These are phyloP conservation scores for Triticum monococcum DNA, from an alignment of 176 grass and related monocot species.

Conservation along the genomic window DNA sequence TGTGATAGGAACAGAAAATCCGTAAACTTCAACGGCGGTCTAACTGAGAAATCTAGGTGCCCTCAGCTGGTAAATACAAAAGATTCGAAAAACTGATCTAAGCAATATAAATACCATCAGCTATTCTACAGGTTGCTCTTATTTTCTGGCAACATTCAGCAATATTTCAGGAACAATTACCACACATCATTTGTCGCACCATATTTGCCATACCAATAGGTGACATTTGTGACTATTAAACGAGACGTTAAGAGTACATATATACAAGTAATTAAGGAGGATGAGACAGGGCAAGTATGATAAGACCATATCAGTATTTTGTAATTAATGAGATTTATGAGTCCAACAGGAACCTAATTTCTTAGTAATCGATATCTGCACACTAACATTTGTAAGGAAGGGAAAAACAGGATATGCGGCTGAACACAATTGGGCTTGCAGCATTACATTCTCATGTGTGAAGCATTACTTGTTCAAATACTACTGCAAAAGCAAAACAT, in stretches of 20 bases:
- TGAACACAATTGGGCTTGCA: background rate
- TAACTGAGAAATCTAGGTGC: background rate
- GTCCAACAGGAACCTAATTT: background rate
- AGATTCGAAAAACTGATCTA: background rate
- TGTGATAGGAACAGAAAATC: conserved; percentile 31
- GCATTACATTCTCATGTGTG: background rate
- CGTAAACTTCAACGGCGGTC: background rate
- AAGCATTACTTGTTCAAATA: background rate
- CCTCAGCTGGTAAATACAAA: background rate
- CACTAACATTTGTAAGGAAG: background rate
- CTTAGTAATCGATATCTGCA: background rate
- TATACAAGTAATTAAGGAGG: background rate
- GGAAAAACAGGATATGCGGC: background rate
- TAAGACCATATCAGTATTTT: background rate
- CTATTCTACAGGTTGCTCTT: background rate
- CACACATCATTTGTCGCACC: background rate
- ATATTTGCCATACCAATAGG: background rate
- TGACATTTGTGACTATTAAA: conserved; percentile 14
- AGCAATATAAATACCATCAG: background rate
- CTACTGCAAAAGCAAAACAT: background rate
- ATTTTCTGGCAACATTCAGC: background rate
- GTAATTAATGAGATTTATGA: background rate
- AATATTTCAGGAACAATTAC: conserved; percentile 2
- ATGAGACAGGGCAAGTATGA: background rate
- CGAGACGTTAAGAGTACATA: background rate